Evolutionary conservation across 1,139 yeast species (phyloP).

Genomic region (Pneumocystis oryctolagi): DNA sequence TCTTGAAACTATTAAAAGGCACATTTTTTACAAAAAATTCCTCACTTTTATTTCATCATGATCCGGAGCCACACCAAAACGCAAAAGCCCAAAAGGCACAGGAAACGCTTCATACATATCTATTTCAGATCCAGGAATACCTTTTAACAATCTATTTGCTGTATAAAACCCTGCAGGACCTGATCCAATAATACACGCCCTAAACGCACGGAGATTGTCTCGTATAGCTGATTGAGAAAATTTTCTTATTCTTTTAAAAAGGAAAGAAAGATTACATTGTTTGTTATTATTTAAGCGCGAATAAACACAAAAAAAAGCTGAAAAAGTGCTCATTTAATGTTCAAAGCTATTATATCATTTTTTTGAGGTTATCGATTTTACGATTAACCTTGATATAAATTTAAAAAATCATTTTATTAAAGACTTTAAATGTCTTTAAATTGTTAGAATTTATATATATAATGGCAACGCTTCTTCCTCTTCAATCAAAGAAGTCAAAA

Average conservation of each 20-base stretch:
- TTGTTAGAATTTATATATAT: not conserved
- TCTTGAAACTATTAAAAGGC: slow-evolving; percentile 26
- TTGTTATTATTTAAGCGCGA: not conserved
- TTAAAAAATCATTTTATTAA: no score
- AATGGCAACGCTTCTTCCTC: not conserved
- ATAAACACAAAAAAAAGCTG: not conserved
- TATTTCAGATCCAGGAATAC: slow-evolving; percentile 25
- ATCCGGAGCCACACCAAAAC: slow-evolving; percentile 98
- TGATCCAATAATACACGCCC: slow-evolving; percentile 71
- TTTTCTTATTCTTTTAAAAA: not conserved
- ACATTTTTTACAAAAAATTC: slow-evolving; percentile 21
- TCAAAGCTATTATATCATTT: not conserved
- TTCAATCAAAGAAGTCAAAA: not conserved
- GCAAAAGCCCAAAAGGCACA: slow-evolving; percentile 76
- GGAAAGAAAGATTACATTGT: not conserved
- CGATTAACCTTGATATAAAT: no score
- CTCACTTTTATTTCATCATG: slow-evolving; percentile 77
- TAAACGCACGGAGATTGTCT: slow-evolving; percentile 15
- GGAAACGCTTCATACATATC: slow-evolving; percentile 64
- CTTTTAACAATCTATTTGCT: slow-evolving; percentile 55
- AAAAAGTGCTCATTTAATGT: not conserved
- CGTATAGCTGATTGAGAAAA: not conserved
- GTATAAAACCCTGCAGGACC: slow-evolving; percentile 97
- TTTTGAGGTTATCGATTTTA: not conserved
- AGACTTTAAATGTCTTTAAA: not conserved